phyloP scores from a whole-genome alignment of 352 stramenopile genomes.

The Blastocystis sp. region DNA sequence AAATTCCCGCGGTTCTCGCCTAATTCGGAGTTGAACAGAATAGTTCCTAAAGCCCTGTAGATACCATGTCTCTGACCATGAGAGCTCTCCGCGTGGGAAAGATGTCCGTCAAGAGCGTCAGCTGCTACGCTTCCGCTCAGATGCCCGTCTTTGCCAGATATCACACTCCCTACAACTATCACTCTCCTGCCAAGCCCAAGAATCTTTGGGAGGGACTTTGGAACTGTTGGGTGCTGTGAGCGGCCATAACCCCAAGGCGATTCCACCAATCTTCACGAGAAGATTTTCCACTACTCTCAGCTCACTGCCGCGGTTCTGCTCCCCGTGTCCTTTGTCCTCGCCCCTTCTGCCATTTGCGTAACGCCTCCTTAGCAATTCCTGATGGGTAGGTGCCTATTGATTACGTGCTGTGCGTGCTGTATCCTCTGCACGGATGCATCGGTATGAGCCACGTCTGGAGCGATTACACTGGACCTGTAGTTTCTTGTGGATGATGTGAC shows the following conservation, averaged over 20 bases:
- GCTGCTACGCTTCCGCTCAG: slow-evolving; percentile 44
- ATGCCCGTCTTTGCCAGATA: slow-evolving; percentile 62
- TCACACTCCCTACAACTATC: slow-evolving; percentile 70
- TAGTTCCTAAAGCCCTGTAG: slow-evolving; percentile 20
- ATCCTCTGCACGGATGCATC: slow-evolving; percentile 69
- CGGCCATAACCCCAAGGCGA: slow-evolving; percentile 31
- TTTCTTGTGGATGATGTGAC: background rate
- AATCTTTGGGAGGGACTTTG: slow-evolving; percentile 60
- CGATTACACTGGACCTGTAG: slow-evolving; percentile 63
- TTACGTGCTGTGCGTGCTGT: slow-evolving; percentile 63
- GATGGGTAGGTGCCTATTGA: slow-evolving; percentile 56
- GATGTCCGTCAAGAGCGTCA: slow-evolving; percentile 61
- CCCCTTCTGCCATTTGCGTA: slow-evolving; percentile 49
- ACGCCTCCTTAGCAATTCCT: background rate
- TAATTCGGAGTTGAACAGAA: background rate
- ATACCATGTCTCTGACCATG: slow-evolving; percentile 65
- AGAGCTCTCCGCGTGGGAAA: slow-evolving; percentile 64
- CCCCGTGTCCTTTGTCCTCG: slow-evolving; percentile 59
- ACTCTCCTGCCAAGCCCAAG: slow-evolving; percentile 64
- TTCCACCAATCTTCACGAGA: slow-evolving; percentile 69
- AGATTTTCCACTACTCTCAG: slow-evolving; percentile 69
- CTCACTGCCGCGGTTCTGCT: slow-evolving; percentile 59
- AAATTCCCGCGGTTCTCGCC: slow-evolving; percentile 29
- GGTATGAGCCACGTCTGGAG: slow-evolving; percentile 68
- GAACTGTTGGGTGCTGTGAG: background rate